These are phyloP conservation scores for Teratosphaeria zuluensis DNA, from an alignment of 2,329 filamentous ascomycete genomes.

Conservation along the genomic window DNA sequence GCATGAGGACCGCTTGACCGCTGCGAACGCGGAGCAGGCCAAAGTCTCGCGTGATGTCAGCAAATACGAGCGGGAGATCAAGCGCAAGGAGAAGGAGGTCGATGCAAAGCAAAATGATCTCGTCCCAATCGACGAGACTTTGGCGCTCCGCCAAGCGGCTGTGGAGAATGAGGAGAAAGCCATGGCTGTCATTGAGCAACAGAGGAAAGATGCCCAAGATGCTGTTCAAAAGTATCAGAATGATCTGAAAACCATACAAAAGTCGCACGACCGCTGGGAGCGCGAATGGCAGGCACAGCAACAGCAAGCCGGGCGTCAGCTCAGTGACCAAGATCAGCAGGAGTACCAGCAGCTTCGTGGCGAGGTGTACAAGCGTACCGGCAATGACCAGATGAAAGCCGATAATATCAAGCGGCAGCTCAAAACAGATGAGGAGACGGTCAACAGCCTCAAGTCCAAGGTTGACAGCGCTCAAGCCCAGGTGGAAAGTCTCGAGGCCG, in stretches of 20 bases:
- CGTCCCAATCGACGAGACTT: slow-evolving; percentile 86
- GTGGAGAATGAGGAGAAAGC: slow-evolving; percentile 58
- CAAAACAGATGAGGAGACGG: slow-evolving; percentile 84
- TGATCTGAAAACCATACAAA: slow-evolving; percentile 74
- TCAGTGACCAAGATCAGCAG: slow-evolving; percentile 77
- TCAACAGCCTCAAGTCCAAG: slow-evolving; percentile 80
- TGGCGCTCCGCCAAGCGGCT: slow-evolving; percentile 65
- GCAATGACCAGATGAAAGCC: slow-evolving; percentile 69
- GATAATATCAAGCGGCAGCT: slow-evolving; percentile 80
- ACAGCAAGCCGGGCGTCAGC: slow-evolving; percentile 74
- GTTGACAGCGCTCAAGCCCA: slow-evolving; percentile 69
- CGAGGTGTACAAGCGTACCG: slow-evolving; percentile 74
- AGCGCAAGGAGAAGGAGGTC: slow-evolving; percentile 73
- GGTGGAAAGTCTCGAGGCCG: slow-evolving; percentile 62
- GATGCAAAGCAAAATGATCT: slow-evolving; percentile 78
- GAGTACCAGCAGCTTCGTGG: slow-evolving; percentile 80
- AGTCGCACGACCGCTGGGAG: slow-evolving; percentile 81
- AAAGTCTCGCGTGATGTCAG: slow-evolving; percentile 65
- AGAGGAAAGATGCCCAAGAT: slow-evolving; percentile 61
- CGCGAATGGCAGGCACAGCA: slow-evolving; percentile 75
- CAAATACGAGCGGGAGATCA: slow-evolving; percentile 78
- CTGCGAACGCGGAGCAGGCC: slow-evolving; percentile 73
- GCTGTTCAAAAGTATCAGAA: slow-evolving; percentile 67
- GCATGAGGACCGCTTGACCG: slow-evolving; percentile 69
- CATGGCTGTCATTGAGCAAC: slow-evolving; percentile 61